Percentiles rank a stretch among this genome's conserved stretches.
phyloP scores from a whole-genome alignment of 2,329 filamentous ascomycete genomes.

The Alternaria hordeiaustralica region DNA sequence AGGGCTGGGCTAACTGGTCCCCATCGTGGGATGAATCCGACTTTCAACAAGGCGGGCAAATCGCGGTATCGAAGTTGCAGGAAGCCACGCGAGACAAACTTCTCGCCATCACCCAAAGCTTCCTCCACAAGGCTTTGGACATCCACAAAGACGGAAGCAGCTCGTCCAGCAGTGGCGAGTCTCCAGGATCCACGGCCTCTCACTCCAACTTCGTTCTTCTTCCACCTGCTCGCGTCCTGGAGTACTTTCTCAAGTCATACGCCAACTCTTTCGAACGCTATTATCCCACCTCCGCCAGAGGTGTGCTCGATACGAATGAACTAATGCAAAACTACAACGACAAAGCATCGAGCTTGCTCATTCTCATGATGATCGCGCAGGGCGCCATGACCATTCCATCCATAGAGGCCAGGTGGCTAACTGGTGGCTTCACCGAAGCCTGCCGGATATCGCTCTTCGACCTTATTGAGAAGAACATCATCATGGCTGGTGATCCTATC shows the following conservation, averaged over 20 bases:
- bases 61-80: slow-evolving; percentile 57
- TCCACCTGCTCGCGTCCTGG: slow-evolving; percentile 69
- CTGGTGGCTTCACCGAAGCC: slow-evolving; percentile 71
- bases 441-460: slow-evolving; percentile 76
- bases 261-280: slow-evolving; percentile 70
- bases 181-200: slow-evolving; percentile 56
- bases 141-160: slow-evolving; percentile 64
- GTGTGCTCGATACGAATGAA: slow-evolving; percentile 70
- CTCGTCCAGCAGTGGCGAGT: slow-evolving; percentile 52
- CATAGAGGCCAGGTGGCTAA: slow-evolving; percentile 69
- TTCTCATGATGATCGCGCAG: slow-evolving; percentile 75
- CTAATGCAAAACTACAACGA: slow-evolving; percentile 68
- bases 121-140: slow-evolving; percentile 73
- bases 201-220: slow-evolving; percentile 68
- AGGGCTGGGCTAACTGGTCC: slow-evolving; percentile 60
- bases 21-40: slow-evolving; percentile 59
- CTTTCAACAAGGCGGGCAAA: slow-evolving; percentile 54
- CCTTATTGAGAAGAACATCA: slow-evolving; percentile 73
- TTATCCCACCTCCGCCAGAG: slow-evolving; percentile 67
- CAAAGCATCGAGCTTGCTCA: slow-evolving; percentile 68
- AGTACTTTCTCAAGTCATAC: slow-evolving; percentile 71
- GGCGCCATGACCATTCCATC: slow-evolving; percentile 71
- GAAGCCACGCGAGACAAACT: slow-evolving; percentile 70
- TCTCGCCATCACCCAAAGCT: slow-evolving; percentile 73
- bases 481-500: slow-evolving; percentile 69